These are phyloP conservation scores for Cephaloascus albidus DNA, from an alignment of 805 yeast genomes.

Conservation along the genomic window DNA sequence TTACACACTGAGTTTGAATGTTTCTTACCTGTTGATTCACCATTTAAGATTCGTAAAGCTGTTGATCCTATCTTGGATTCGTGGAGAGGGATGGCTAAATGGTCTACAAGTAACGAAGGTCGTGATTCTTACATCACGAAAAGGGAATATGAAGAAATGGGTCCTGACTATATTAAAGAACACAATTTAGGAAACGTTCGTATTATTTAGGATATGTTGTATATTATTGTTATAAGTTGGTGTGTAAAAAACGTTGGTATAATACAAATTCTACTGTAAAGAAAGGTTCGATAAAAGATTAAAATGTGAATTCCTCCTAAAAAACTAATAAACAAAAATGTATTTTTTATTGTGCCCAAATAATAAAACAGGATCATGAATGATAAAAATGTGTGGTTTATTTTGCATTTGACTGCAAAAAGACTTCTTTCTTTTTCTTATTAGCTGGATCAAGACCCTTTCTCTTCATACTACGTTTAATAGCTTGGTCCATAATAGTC, in stretches of 20 bases:
- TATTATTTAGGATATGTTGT: too few species aligned
- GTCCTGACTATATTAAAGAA: conserved; percentile 82
- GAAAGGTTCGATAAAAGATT: too few species aligned
- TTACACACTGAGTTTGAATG: conserved; percentile 59
- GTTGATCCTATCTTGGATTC: conserved; percentile 67
- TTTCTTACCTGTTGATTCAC: conserved; percentile 61
- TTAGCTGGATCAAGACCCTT: conserved; percentile 65
- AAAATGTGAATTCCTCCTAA: background rate
- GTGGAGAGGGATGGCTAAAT: conserved; percentile 90
- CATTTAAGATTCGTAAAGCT: conserved; percentile 54
- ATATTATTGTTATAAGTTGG: too few species aligned
- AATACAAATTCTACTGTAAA: too few species aligned
- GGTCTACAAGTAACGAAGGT: conserved; percentile 47
- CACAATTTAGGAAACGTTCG: conserved; percentile 67
- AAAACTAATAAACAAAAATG: background rate
- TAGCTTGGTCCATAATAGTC: conserved; percentile 58
- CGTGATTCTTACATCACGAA: conserved; percentile 45
- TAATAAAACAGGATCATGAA: background rate
- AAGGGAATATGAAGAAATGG: conserved; percentile 79
- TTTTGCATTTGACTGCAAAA: too few species aligned
- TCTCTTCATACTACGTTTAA: conserved; percentile 53
- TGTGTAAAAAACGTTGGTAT: too few species aligned
- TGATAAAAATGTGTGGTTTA: too few species aligned
- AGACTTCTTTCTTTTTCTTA: conserved; percentile 13
- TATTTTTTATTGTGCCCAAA: background rate